These are phyloP conservation scores for Phaeotremella skinneri DNA, from an alignment of 768 basidiomycete species.

Conservation along the genomic window DNA sequence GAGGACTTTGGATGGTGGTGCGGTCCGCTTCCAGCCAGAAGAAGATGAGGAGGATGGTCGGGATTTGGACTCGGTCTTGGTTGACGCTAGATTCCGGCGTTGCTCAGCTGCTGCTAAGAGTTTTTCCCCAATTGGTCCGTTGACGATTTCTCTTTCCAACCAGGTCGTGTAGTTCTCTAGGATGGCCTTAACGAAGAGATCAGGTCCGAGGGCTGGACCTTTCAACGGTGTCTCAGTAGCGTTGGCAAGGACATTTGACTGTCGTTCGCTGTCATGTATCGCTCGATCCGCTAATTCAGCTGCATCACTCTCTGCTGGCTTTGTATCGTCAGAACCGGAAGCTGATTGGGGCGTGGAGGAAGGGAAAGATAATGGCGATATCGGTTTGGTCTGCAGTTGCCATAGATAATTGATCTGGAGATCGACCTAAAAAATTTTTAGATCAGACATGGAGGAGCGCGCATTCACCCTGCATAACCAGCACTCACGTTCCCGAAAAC, in stretches of 20 bases:
- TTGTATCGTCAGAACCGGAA: not conserved
- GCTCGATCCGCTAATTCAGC: not conserved
- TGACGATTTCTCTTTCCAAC: constrained; percentile 26
- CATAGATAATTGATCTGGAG: constrained; percentile 49
- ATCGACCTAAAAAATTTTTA: constrained; percentile 31
- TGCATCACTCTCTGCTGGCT: not conserved
- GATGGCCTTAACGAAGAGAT: constrained; percentile 24
- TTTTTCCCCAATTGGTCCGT: constrained; percentile 28
- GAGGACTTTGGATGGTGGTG: constrained; percentile 29
- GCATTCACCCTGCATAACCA: not conserved
- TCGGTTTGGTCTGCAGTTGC: constrained; percentile 38
- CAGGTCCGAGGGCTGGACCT: constrained; percentile 31
- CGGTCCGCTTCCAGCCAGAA: not conserved
- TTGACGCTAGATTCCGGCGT: not conserved
- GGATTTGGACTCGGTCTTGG: not conserved
- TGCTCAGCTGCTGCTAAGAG: constrained; percentile 18
- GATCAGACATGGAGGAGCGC: constrained; percentile 3
- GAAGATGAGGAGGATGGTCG: not conserved
- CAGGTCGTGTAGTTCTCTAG: constrained; percentile 23
- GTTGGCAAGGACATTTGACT: constrained; percentile 20
- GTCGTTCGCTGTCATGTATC: not conserved
- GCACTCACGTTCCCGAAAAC: constrained; percentile 45
- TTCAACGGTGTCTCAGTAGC: constrained; percentile 27
- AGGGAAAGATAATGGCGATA: constrained; percentile 27
- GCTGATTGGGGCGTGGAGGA: not conserved